These are phyloP conservation scores for Rhododendron ovatum DNA, from an alignment of 148 eudicot species.

Conservation along the genomic window DNA sequence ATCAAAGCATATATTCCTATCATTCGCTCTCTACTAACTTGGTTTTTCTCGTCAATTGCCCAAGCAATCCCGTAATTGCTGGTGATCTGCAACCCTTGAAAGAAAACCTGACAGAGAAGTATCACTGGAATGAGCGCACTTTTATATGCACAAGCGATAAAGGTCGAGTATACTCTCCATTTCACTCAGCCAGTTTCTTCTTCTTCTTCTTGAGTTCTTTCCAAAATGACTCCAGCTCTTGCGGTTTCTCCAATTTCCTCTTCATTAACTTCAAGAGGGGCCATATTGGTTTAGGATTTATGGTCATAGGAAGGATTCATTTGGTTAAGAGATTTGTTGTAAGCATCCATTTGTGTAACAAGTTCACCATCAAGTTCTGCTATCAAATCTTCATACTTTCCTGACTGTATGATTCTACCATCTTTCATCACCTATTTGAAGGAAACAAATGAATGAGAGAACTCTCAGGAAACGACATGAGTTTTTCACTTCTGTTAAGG, in stretches of 20 bases:
- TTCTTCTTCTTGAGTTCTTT: conserved; percentile 51
- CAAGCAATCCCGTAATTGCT: conserved; percentile 96
- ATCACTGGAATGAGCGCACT: conserved; percentile 80
- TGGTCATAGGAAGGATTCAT: conserved; percentile 38
- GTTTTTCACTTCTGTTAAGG: neutral
- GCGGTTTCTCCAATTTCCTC: conserved; percentile 28
- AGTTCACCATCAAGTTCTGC: conserved; percentile 55
- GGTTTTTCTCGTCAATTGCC: conserved; percentile 61
- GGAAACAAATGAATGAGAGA: neutral
- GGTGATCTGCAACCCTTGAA: conserved; percentile 69
- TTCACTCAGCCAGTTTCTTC: conserved; percentile 63
- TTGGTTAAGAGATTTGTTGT: conserved; percentile 59
- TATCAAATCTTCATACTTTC: conserved; percentile 62
- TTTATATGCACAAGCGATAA: conserved; percentile 61
- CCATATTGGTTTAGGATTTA: conserved; percentile 7
- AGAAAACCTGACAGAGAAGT: conserved; percentile 71
- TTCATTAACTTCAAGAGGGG: conserved; percentile 37
- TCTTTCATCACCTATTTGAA: conserved; percentile 70
- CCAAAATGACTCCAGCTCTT: conserved; percentile 20
- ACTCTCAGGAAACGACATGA: neutral
- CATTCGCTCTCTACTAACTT: conserved; percentile 42
- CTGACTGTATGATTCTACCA: conserved; percentile 71
- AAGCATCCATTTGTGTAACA: conserved; percentile 65
- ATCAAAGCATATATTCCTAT: conserved; percentile 54
- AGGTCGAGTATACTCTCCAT: conserved; percentile 59